Base-by-base conservation (phyloP, 306 rosid genomes). In the Datisca glomerata region DNA sequence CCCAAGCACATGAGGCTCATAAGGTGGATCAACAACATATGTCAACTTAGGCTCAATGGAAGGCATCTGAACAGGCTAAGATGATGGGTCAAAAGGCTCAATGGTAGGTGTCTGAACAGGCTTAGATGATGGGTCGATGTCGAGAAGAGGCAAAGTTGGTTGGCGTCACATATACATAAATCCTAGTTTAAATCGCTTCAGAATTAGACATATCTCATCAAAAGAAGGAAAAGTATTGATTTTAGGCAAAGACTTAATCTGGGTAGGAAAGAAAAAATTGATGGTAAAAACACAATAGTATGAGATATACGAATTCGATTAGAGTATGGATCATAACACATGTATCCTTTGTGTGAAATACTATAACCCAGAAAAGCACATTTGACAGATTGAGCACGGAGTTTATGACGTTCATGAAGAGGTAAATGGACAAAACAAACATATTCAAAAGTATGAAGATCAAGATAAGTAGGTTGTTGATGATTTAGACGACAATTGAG, bases 261-360 rank as follows among this genome's bases (percentile, higher is more conserved):
- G 14, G 21, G 29, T 19, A 8, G 25, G 14, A 13, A 43, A 8
- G n/a, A 28, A 43, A 43, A 21, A 1, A 43, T 3, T 19, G 25
- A 43, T 43, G 14, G 14, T 40, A 15, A 40, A 40, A 40, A 4
- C 18, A 35, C 16, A n/a, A n/a, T n/a, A 43, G 19, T 7, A 8
- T 28, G 48, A 22, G 48, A 43, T 9, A 43, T 43, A 20, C 29
- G 14, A 43, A 43, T 3, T 36, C 12, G 7, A 14, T 36, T 36
- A 9, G 41, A 11, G 15, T 12, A 14, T 2, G 41, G 14, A 36
- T 36, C 41, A 36, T 36, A 36, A 14, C 13, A 36, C 7, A 36
- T 14, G 12, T 9, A 14, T 36, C 17, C 13, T 36, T 11, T 36
- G 14, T 12, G 41, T 9, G 41, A 9, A 13, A 13, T 36, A 13